phyloP scores from a whole-genome alignment of 352 stramenopile species.

The Albugo laibachii region DNA sequence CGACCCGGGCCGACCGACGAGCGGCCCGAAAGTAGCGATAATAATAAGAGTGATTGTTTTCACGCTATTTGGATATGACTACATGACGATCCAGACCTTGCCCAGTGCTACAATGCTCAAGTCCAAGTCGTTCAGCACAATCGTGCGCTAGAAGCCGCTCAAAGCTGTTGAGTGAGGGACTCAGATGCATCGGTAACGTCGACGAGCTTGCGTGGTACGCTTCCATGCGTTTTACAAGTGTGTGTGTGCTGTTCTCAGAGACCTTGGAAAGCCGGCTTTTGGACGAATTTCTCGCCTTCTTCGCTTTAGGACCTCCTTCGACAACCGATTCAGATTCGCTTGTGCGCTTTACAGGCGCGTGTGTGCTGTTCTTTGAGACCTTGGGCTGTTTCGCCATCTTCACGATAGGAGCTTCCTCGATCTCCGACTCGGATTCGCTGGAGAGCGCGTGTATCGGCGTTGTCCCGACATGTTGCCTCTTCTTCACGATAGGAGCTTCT shows the following conservation, averaged over 20 bases:
- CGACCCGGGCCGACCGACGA: slow-evolving; percentile 66
- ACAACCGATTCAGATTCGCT: neutral
- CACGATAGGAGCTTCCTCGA: too few relatives aligned
- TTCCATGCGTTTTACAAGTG: slow-evolving; percentile 73
- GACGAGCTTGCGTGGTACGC: slow-evolving; percentile 22
- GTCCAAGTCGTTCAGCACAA: slow-evolving; percentile 50
- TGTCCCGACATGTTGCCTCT: neutral
- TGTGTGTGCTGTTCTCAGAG: slow-evolving; percentile 41
- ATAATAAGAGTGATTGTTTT: slow-evolving; percentile 2
- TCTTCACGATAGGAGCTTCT: neutral
- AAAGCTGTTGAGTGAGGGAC: slow-evolving; percentile 61
- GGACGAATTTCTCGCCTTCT: neutral
- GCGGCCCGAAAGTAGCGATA: slow-evolving; percentile 53
- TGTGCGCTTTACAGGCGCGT: neutral
- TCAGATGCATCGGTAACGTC: slow-evolving; percentile 31
- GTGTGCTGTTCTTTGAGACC: neutral
- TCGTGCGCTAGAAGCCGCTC: slow-evolving; percentile 67
- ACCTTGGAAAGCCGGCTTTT: slow-evolving; percentile 2
- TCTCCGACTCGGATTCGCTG: too few relatives aligned
- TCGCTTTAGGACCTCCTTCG: neutral
- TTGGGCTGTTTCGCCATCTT: neutral
- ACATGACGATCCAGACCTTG: slow-evolving; percentile 62
- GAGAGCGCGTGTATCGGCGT: too few relatives aligned
- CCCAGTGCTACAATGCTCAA: slow-evolving; percentile 47
- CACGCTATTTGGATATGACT: slow-evolving; percentile 12